Base-by-base conservation (phyloP, 176 grass and related monocot genomes). In the Rhipidocladum racemiflorum region DNA sequence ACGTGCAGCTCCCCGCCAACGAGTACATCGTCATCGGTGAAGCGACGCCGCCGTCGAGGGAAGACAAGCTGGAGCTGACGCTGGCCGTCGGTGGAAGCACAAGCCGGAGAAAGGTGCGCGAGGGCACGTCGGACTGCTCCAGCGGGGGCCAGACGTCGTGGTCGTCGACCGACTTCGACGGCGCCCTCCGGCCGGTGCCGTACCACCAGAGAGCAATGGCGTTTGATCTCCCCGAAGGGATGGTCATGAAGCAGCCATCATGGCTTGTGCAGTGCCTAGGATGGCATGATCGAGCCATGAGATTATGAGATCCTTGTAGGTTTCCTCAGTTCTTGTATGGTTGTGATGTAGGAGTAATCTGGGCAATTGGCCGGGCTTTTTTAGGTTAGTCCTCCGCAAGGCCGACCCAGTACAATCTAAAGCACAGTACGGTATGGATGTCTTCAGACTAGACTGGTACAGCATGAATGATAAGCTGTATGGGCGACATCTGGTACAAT, bases 21-120 rank as follows among this genome's bases (percentile, higher is more conserved):
- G 86, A 89, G 62, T 77, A 84, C 64, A 24, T 81, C 60, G 39
- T 77, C 28, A 4, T 30, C 4, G 15, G 34, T 27, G 34, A 82
- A 21, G 48, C 16, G 6, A 9, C 45, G 18, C 83, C 56, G 1
- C 28, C 78, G 23, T 9, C 50, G 0, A 30, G 3, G 45, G 65
- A 43, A 1, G 73, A 86, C 15, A 85, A 70, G 13, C 80, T 94
- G 8, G 71, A 89, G 83, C 83, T 94, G 64, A 94, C 92, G 68
- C 86, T 94, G 1, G 89, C 89, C 46, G 62, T 91, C 10, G 92
- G 86, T 29, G 3, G 54, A 18, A 28, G 14, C 59, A 17, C 1
- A 14, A 1, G 59, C 10, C 62, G 32, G 55, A 89, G 54, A 79
- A 74, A 39, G 75, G 60, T 49, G 43, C 78, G 53, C 13, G 73